These are phyloP conservation scores for Fagopyrum tataricum DNA, from an alignment of 148 eudicot species.

Conservation along the genomic window DNA sequence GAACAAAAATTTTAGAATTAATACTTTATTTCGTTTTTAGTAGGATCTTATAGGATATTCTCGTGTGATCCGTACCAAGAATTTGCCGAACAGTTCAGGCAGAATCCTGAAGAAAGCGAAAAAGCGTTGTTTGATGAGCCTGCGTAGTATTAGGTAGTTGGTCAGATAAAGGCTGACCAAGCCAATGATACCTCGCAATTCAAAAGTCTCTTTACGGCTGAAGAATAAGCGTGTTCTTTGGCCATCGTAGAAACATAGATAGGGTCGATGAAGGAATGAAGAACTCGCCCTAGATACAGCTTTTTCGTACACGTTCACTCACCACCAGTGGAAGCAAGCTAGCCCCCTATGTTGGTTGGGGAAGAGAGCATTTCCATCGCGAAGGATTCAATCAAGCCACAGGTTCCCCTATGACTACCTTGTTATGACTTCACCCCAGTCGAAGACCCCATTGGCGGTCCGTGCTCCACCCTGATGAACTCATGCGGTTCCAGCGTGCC, in stretches of 20 bases:
- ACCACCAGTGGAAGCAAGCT: too few species aligned
- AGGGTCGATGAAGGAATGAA: constrained; percentile 5
- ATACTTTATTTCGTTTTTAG: too few species aligned
- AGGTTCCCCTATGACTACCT: constrained; percentile 17
- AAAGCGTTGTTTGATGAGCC: constrained; percentile 14
- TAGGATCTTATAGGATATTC: too few species aligned
- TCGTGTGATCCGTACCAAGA: too few species aligned
- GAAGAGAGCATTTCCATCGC: constrained; percentile 7
- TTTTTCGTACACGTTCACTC: too few species aligned
- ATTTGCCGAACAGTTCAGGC: too few species aligned
- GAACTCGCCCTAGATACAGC: constrained; percentile 6
- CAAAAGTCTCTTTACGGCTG: constrained; percentile 15
- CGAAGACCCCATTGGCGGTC: constrained; percentile 19
- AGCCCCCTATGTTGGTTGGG: constrained; percentile 4
- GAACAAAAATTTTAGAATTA: too few species aligned
- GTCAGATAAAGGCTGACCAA: constrained; percentile 14
- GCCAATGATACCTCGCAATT: constrained; percentile 6
- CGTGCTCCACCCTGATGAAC: too few species aligned
- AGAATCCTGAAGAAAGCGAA: too few species aligned
- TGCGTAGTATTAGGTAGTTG: constrained; percentile 16
- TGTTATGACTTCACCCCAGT: constrained; percentile 19
- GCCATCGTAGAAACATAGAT: constrained; percentile 14
- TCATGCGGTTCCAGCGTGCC: too few species aligned
- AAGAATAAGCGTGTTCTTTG: constrained; percentile 11
- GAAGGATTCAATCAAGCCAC: constrained; percentile 17